Conservation (phyloP, 306 rosid species). For the Acmispon strigosus region DNA sequence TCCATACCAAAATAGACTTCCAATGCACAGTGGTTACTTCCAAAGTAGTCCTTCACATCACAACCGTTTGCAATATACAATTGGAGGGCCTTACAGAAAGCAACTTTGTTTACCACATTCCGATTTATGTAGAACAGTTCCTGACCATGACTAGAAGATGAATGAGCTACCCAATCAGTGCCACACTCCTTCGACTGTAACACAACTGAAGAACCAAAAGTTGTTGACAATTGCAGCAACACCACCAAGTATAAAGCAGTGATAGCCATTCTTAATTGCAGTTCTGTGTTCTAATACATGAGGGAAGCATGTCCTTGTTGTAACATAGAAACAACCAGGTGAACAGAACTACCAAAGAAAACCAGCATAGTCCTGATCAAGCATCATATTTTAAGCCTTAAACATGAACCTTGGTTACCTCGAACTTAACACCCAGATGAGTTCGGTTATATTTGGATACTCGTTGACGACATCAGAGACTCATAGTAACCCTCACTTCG, state of each 20-base stretch:
- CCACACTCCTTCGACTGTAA: conserved; percentile 47
- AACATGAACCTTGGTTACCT: conserved; percentile 1
- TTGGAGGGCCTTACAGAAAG: conserved; percentile 53
- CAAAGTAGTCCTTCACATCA: conserved; percentile 36
- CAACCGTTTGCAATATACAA: conserved; percentile 54
- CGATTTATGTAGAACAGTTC: conserved; percentile 58
- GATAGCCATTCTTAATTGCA: conserved; percentile 39
- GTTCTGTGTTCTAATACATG: conserved; percentile 11
- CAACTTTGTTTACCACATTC: conserved; percentile 36
- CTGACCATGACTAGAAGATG: conserved; percentile 36
- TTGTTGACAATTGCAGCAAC: conserved; percentile 37
- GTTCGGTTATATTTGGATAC: not conserved
- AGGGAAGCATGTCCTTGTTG: conserved; percentile 25
- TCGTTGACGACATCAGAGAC: no score
- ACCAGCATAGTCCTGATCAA: conserved; percentile 16
- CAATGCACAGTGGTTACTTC: conserved; percentile 34
- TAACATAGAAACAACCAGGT: not conserved
- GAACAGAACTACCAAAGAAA: conserved; percentile 5
- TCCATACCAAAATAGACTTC: conserved; percentile 50
- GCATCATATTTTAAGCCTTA: not conserved
- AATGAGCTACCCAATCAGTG: conserved; percentile 35
- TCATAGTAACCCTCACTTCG: no score
- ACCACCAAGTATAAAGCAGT: conserved; percentile 32
- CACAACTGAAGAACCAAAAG: conserved; percentile 41
- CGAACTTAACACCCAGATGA: conserved; percentile 6